A percentile compares a stretch with the other conserved stretches of the same genome.
Evolutionary conservation across 257 asterid genomes (phyloP).

Genomic region (Solanum megistacrolobum): DNA sequence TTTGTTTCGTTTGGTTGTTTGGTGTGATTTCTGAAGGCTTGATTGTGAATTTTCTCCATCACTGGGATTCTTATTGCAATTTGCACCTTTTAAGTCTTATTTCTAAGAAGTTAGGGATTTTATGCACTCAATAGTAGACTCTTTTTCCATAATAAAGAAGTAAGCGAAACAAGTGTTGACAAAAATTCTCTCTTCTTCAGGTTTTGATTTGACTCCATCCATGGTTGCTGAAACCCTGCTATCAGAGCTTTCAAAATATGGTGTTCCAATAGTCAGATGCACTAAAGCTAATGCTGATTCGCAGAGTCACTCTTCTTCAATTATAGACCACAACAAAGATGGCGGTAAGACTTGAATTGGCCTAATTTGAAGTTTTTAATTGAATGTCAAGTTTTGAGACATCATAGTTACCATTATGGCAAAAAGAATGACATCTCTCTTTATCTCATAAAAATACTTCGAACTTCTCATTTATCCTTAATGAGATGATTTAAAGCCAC

Average conservation of each 20-base stretch:
- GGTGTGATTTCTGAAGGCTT: not conserved
- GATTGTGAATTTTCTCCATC: not conserved
- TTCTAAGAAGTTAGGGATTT: not conserved
- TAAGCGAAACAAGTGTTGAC: not conserved
- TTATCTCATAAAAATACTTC: not conserved
- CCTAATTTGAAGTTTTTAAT: not conserved
- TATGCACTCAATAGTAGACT: not conserved
- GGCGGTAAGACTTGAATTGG: not conserved
- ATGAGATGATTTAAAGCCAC: not conserved
- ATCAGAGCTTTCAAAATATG: constrained; percentile 27
- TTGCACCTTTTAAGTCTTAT: not conserved
- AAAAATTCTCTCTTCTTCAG: constrained; percentile 6
- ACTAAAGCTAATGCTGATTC: constrained; percentile 5
- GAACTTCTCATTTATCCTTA: not conserved
- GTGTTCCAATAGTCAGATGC: constrained; percentile 21
- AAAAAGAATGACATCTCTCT: not conserved
- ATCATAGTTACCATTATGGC: not conserved
- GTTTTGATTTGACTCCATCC: constrained; percentile 19
- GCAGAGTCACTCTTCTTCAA: constrained; percentile 8
- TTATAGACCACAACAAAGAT: constrained; percentile 8
- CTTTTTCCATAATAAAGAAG: not conserved
- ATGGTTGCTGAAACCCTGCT: constrained; percentile 65
- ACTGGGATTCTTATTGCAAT: not conserved
- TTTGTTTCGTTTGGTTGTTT: not conserved
- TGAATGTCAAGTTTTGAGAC: not conserved